Percentiles rank a stretch among this genome's conserved stretches.
Evolutionary conservation across 352 stramenopile genomes (phyloP).

Genomic region (Thraustochytrium striatum): DNA sequence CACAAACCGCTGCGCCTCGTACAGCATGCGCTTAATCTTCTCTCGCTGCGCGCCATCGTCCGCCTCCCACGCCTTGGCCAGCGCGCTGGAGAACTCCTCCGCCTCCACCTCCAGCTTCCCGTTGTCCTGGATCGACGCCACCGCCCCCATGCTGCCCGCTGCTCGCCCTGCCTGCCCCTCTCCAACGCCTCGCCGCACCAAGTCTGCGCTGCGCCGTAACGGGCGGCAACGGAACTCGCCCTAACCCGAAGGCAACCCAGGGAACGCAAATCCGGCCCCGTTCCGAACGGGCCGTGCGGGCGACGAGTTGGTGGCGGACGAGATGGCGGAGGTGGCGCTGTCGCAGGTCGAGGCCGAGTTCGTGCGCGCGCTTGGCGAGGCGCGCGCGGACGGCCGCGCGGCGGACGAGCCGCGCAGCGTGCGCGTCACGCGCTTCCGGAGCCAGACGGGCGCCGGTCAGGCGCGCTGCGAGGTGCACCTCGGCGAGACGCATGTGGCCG

Average conservation of each 20-base stretch:
- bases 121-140: neutral
- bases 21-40: conserved; percentile 10
- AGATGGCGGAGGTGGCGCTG: too few relatives aligned
- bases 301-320: too few relatives aligned
- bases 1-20: conserved; percentile 8
- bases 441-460: conserved; percentile 15
- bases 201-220: too few relatives aligned
- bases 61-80: conserved; percentile 1
- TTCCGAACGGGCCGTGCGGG: too few relatives aligned
- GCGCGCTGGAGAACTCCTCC: neutral
- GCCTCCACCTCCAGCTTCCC: neutral
- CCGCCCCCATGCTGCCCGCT: conserved; percentile 15
- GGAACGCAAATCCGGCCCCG: too few relatives aligned
- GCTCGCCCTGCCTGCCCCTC: too few relatives aligned
- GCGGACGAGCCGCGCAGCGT: neutral
- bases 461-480: neutral
- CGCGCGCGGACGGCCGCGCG: neutral
- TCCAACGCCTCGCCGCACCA: too few relatives aligned
- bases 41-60: conserved; percentile 22
- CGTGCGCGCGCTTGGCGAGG: neutral
- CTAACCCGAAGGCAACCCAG: too few relatives aligned
- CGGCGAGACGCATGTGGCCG: neutral
- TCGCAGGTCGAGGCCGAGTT: conserved; percentile 6
- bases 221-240: too few relatives aligned
- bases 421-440: neutral